Conservation (phyloP, 2,329 filamentous ascomycete species). For the Harringtonia aguacate region DNA sequence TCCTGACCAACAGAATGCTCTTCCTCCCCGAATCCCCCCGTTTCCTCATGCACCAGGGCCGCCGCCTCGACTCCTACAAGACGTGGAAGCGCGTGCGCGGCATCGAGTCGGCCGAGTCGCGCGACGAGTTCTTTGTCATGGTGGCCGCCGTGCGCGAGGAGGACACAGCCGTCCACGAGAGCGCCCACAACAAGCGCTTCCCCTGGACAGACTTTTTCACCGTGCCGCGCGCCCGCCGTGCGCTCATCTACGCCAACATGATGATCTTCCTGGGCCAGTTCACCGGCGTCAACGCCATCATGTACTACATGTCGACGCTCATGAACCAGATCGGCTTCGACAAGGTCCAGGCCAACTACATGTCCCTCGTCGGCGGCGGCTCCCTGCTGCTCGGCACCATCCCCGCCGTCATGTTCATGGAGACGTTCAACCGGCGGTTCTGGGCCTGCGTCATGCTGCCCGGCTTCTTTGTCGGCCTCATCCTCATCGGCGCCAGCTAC, state of each 20-base stretch:
- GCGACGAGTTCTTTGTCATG: conserved; percentile 65
- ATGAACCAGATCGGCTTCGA: conserved; percentile 60
- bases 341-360: conserved; percentile 53
- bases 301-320: conserved; percentile 62
- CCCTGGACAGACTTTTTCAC: conserved; percentile 69
- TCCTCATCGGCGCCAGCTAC: conserved; percentile 56
- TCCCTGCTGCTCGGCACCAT: conserved; percentile 57
- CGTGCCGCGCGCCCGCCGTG: conserved; percentile 53
- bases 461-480: conserved; percentile 58
- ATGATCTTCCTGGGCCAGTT: conserved; percentile 63
- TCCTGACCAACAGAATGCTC: conserved; percentile 38
- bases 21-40: conserved; percentile 62
- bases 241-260: conserved; percentile 56
- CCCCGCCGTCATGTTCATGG: conserved; percentile 60
- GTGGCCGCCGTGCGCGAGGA: conserved; percentile 49
- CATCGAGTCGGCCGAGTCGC: conserved; percentile 40
- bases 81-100: conserved; percentile 67
- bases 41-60: conserved; percentile 58
- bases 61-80: conserved; percentile 47
- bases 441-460: conserved; percentile 65
- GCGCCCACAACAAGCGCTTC: conserved; percentile 42
- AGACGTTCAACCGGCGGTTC: conserved; percentile 60
- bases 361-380: conserved; percentile 63
- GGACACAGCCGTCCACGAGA: conserved; percentile 39
- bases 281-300: conserved; percentile 59